phyloP scores from a whole-genome alignment of 2,329 filamentous ascomycete genomes.

The Clonostachys sp. region DNA sequence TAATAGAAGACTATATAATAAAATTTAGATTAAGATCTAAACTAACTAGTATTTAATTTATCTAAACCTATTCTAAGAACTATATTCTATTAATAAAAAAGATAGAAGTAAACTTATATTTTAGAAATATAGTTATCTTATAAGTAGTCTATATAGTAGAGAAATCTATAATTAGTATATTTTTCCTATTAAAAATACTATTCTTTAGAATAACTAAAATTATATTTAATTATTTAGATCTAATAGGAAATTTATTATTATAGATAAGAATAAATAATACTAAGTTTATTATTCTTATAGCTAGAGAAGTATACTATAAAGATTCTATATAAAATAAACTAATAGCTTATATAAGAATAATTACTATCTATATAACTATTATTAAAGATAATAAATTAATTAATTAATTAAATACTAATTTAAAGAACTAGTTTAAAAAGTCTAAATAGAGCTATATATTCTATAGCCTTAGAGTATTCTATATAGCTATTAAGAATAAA shows the following conservation, averaged over 20 bases:
- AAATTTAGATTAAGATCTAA: neutral
- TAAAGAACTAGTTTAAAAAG: neutral
- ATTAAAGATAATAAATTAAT: no score
- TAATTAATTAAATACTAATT: no score
- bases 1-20: neutral
- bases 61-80: neutral
- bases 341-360: no score
- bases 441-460: neutral
- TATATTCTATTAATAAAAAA: neutral
- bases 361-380: no score
- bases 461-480: neutral
- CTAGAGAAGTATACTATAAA: neutral
- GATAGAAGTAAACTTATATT: neutral
- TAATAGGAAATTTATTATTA: neutral
- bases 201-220: neutral
- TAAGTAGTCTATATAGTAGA: neutral
- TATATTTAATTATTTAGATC: neutral
- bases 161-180: neutral
- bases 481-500: neutral
- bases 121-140: neutral
- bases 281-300: neutral
- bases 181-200: neutral
- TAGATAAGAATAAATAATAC: neutral
- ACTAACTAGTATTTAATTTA: constrained; percentile 1
- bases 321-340: no score